Evolutionary conservation across 2,329 filamentous ascomycete genomes (phyloP).

Genomic region (Stachybotrys chartarum): DNA sequence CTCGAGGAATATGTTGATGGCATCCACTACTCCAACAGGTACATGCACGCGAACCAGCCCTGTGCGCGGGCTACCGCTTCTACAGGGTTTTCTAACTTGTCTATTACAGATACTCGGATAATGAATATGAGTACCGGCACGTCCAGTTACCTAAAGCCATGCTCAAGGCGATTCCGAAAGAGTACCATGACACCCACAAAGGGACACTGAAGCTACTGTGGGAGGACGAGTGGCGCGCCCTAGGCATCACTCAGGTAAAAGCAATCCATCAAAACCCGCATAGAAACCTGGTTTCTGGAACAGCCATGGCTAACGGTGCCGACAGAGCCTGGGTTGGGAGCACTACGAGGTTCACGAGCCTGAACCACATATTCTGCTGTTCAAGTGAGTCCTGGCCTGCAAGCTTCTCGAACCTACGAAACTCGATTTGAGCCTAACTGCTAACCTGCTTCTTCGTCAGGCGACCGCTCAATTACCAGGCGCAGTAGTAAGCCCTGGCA

Average conservation of each 20-base stretch:
- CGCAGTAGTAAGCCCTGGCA: slow-evolving; percentile 42
- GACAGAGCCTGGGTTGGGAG: slow-evolving; percentile 95
- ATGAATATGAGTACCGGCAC: slow-evolving; percentile 92
- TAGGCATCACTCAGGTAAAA: slow-evolving; percentile 90
- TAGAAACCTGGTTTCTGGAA: neutral
- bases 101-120: slow-evolving; percentile 73
- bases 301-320: slow-evolving; percentile 8
- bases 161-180: slow-evolving; percentile 93
- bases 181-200: slow-evolving; percentile 83
- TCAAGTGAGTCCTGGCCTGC: slow-evolving; percentile 74
- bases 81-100: slow-evolving; percentile 4
- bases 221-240: slow-evolving; percentile 96
- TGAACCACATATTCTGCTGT: slow-evolving; percentile 94
- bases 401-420: neutral
- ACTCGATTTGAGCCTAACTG: too few relatives aligned
- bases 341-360: slow-evolving; percentile 99
- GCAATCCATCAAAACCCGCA: too few relatives aligned
- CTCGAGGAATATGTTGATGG: slow-evolving; percentile 88
- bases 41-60: slow-evolving; percentile 20
- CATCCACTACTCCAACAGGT: slow-evolving; percentile 95
- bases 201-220: slow-evolving; percentile 93
- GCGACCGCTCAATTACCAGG: slow-evolving; percentile 78
- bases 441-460: slow-evolving; percentile 19
- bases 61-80: too few relatives aligned
- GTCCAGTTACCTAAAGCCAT: slow-evolving; percentile 97